Evolutionary conservation across 495 filamentous ascomycete genomes (phyloP).

Genomic region (Aspergillus indologenus): DNA sequence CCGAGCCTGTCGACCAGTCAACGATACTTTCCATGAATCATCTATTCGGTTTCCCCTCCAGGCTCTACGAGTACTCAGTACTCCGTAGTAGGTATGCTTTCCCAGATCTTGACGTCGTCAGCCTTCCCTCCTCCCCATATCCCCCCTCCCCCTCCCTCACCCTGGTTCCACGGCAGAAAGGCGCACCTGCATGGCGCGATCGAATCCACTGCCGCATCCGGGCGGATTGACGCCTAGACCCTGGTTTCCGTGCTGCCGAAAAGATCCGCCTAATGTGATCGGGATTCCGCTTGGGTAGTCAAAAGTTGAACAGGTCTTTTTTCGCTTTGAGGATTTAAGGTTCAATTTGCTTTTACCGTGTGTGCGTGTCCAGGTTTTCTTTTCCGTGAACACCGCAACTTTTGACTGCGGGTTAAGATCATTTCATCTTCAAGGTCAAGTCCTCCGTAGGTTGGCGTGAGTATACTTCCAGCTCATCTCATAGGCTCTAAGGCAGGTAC

Average conservation of each 20-base stretch:
- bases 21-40: no score
- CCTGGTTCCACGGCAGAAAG: conserved; percentile 7
- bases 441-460: no score
- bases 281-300: not conserved
- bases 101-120: conserved; percentile 11
- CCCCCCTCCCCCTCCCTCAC: not conserved
- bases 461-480: no score
- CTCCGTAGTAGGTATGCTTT: not conserved
- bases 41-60: not conserved
- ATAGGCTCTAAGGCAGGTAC: no score
- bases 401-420: not conserved
- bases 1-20: no score
- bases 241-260: conserved; percentile 23
- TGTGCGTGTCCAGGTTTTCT: not conserved
- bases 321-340: not conserved
- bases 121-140: not conserved
- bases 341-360: not conserved
- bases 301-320: not conserved
- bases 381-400: not conserved
- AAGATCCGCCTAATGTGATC: conserved; percentile 12
- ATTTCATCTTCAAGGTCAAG: no score
- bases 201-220: conserved; percentile 23
- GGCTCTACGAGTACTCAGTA: no score
- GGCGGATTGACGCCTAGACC: conserved; percentile 24
- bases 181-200: conserved; percentile 21